Percentiles rank a stretch among this genome's conserved stretches.
Conservation (phyloP, 2,329 filamentous ascomycete species). For the Penicillium digitatum region DNA sequence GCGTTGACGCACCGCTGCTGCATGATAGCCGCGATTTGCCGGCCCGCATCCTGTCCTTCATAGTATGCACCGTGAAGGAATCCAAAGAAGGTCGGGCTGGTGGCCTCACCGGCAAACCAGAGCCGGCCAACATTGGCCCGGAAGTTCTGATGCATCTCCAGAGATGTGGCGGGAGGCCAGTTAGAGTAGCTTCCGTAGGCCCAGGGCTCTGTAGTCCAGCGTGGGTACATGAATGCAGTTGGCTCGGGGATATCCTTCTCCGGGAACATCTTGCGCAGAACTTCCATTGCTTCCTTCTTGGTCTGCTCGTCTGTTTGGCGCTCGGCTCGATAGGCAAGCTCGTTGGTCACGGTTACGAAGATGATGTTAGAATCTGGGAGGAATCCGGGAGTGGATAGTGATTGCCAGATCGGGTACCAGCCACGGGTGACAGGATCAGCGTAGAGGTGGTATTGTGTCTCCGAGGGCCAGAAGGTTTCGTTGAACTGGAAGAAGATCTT, state of each 20-base stretch:
- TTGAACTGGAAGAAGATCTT: slow-evolving; percentile 70
- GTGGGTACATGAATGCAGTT: slow-evolving; percentile 57
- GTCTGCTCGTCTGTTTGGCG: slow-evolving; percentile 57
- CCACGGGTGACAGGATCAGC: slow-evolving; percentile 48
- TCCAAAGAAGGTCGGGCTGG: slow-evolving; percentile 60
- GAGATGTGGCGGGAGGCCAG: slow-evolving; percentile 61
- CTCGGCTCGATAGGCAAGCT: slow-evolving; percentile 57
- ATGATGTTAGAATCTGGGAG: slow-evolving; percentile 60
- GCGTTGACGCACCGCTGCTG: slow-evolving; percentile 19
- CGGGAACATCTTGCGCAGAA: slow-evolving; percentile 61
- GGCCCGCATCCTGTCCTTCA: slow-evolving; percentile 52
- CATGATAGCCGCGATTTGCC: slow-evolving; percentile 29
- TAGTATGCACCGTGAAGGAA: slow-evolving; percentile 62
- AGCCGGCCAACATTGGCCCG: slow-evolving; percentile 60
- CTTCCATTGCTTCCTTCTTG: slow-evolving; percentile 53
- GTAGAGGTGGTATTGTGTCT: slow-evolving; percentile 54
- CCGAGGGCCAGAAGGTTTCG: slow-evolving; percentile 60
- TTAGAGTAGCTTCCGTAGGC: slow-evolving; percentile 62
- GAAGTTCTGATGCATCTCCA: slow-evolving; percentile 65
- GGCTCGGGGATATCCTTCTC: slow-evolving; percentile 56
- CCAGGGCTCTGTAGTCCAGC: slow-evolving; percentile 53
- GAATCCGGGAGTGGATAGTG: slow-evolving; percentile 56
- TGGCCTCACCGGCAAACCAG: slow-evolving; percentile 64
- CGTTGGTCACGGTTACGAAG: slow-evolving; percentile 60
- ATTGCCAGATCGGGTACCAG: slow-evolving; percentile 62